Base-by-base conservation (phyloP, 2,329 filamentous ascomycete species). In the Beauveria sp. region DNA sequence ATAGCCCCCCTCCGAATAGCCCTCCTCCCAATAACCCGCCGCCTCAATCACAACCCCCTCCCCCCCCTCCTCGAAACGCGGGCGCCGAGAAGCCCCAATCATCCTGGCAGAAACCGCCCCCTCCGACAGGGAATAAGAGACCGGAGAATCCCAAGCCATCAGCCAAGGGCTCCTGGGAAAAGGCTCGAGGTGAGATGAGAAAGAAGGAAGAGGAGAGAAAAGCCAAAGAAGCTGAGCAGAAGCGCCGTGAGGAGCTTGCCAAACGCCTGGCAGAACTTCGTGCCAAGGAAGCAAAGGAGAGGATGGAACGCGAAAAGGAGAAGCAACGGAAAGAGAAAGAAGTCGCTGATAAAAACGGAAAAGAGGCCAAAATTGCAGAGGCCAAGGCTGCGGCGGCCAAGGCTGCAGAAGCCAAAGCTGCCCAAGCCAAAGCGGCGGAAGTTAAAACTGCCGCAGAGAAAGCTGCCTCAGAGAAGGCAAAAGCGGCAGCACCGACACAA, bases 141-240 rank as follows among this genome's bases (percentile, higher is more conserved):
- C 40, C 46, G 6, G 60, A 74, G 22, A 69, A 71, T 26, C 71
- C 74, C 7, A 74, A 73, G 57, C 67, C 74, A 18, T 52, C 66
- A 26, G 73, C 76, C 1, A 81, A 80, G 67, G 76, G 78, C 9
- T 77, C 83, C 0, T 89, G 87, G 87, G 86, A 89, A 66, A 88
- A 84, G 70, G 87, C 86, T 3, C 78, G 86, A 59, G 87, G 90
- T 68, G 86, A 89, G 66, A 87, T 82, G 22, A 78, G 82, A 49
- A 81, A 78, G 62, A 80, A 81, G 60, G 86, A 88, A 66, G 86
- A 87, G 65, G 85, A 88, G 65, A 84, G 85, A 12, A 86, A 80
- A 67, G 76, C 76, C 2, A 81, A 78, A 64, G 84, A 86, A 65
- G 84, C 83, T 3, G 86, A 88, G 64, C 80, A 83, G 64, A 83